Base-by-base conservation (phyloP, 495 filamentous ascomycete species). In the Annulohypoxylon moriforme region DNA sequence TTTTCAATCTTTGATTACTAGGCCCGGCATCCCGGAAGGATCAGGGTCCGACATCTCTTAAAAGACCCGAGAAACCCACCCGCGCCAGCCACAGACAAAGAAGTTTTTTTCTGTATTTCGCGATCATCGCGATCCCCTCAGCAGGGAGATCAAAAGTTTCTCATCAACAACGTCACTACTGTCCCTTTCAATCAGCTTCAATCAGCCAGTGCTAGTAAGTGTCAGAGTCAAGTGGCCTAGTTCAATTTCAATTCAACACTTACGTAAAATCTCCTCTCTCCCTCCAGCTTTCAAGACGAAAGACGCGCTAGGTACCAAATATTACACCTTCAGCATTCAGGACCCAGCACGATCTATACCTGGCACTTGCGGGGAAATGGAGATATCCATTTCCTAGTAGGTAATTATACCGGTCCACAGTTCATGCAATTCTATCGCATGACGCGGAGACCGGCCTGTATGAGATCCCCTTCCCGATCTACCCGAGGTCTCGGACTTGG, bases 401-500 rank as follows among this genome's bases (percentile, higher is more conserved):
- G 11, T 40, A 44, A 20, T 44, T 18, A 44, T 44, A 44, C 40
- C 40, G 40, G 40, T 20, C 16, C 20, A 18, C 40, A n/a, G 4
- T n/a, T 8, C 40, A 18, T 44, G 40, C 40, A 44, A 18, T 4
- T 20, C 7, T 8, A 44, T 44, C 16, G 40, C 40, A 44, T 44
- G 40, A 44, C 40, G n/a, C n/a, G 36, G 13, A n/a, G 10, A 40
- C 13, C 36, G 36, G 36, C 11, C 10, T 40, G 36, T 40, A 40
- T 40, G n/a, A n/a, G 36, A 40, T 14, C 14, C 36, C 4, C 36
- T 40, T n/a, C 2, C 36, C 36, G 36, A 40, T n/a, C 3, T 44
- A 44, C n/a, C n/a, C 40, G 40, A 44, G 40, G 40, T 44, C 40
- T 44, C 40, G n/a, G 40, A 44, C 40, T 44, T 44, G 40, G 40